phyloP scores from a whole-genome alignment of 768 basidiomycete species.

The Phlegmacium glaucopus region DNA sequence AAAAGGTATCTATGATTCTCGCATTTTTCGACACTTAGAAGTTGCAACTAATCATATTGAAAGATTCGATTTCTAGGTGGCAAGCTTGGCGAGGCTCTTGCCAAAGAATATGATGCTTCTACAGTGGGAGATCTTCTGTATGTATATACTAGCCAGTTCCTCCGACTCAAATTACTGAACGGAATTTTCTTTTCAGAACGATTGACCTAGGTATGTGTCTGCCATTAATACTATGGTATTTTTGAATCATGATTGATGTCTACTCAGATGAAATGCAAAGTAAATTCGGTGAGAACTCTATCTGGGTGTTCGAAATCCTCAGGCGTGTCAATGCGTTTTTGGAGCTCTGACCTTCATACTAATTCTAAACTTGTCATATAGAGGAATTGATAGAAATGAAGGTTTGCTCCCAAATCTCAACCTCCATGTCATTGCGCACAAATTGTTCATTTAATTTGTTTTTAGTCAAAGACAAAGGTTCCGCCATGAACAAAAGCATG shows the following conservation, averaged over 20 bases:
- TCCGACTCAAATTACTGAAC: slow-evolving; percentile 2
- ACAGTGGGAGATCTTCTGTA: slow-evolving; percentile 91
- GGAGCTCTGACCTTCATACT: not conserved
- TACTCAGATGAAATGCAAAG: slow-evolving; percentile 69
- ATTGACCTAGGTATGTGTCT: slow-evolving; percentile 52
- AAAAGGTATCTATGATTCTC: slow-evolving; percentile 52
- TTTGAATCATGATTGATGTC: slow-evolving; percentile 4
- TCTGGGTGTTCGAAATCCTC: slow-evolving; percentile 92
- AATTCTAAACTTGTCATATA: slow-evolving; percentile 21
- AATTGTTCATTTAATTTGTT: slow-evolving; percentile 6
- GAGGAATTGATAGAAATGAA: slow-evolving; percentile 87
- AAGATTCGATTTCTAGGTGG: slow-evolving; percentile 95
- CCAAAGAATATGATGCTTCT: slow-evolving; percentile 83
- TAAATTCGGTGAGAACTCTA: slow-evolving; percentile 75
- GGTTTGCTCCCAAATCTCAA: slow-evolving; percentile 39
- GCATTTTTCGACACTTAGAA: not conserved
- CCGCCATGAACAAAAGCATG: slow-evolving; percentile 85
- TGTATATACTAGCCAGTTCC: slow-evolving; percentile 24
- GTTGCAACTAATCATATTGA: not conserved
- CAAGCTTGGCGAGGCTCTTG: slow-evolving; percentile 86
- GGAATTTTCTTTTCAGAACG: slow-evolving; percentile 33
- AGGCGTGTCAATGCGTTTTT: slow-evolving; percentile 45
- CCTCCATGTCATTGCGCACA: not conserved
- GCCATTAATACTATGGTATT: not conserved
- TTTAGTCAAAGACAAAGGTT: slow-evolving; percentile 79